Evolutionary conservation across 106 monocot species (phyloP).

Genomic region (Alisma plantagoaquatica): DNA sequence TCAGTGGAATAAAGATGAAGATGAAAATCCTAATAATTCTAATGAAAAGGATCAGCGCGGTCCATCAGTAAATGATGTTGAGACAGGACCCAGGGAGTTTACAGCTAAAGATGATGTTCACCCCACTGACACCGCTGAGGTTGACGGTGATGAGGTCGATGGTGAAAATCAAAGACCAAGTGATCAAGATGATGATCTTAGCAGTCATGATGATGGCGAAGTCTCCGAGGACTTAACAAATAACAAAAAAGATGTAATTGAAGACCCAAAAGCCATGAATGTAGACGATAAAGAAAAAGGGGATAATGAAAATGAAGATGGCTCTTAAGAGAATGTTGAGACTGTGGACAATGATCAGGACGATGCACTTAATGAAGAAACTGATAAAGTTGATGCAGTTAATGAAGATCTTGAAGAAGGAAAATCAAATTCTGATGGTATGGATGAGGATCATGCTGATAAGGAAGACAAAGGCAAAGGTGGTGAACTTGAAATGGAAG

Average conservation of each 20-base stretch:
- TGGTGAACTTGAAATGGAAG: too few relatives aligned
- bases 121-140: constrained; percentile 12
- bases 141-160: constrained; percentile 29
- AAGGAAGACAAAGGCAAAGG: too few relatives aligned
- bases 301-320: constrained; percentile 26
- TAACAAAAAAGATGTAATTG: constrained; percentile 37
- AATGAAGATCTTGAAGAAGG: background rate
- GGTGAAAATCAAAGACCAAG: constrained; percentile 11
- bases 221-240: constrained; percentile 19
- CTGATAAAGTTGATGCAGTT: constrained; percentile 20
- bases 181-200: constrained; percentile 13
- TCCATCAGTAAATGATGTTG: constrained; percentile 53
- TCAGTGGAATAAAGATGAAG: constrained; percentile 56
- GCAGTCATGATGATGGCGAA: constrained; percentile 22
- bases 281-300: constrained; percentile 29
- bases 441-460: too few relatives aligned
- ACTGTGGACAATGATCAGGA: constrained; percentile 14
- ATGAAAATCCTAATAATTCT: constrained; percentile 31
- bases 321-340: background rate
- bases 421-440: too few relatives aligned
- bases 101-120: constrained; percentile 79
- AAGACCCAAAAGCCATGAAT: constrained; percentile 48
- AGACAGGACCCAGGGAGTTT: constrained; percentile 39
- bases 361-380: constrained; percentile 5
- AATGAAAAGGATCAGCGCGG: constrained; percentile 78